Base-by-base conservation (phyloP, 78 protist genomes). In the Creolimax fragrantissima region DNA sequence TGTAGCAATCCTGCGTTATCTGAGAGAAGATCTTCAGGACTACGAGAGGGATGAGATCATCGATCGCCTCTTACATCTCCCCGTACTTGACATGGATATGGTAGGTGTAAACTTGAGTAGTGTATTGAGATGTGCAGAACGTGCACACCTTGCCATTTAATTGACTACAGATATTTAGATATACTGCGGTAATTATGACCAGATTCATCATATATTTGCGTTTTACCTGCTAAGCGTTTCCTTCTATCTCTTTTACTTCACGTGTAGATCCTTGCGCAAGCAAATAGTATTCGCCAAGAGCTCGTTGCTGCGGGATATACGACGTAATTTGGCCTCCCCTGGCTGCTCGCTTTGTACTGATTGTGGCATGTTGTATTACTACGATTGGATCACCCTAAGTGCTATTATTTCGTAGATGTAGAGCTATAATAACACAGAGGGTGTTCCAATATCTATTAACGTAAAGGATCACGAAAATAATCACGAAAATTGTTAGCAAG, bases 51-150 rank as follows among this genome's bases (percentile, higher is more conserved):
- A 36, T 32, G 42, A 5, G 32, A 32, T 86, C 45, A 5, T 36
- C 58, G 24, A 42, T 45, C 37, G 32, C 90, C 90, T 86, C 44
- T 4, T 6, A 4, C 42, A 86, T 5, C 90, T 42, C 42, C 90
- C 90, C 44, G 45, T 32, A 32, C 5, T 86, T 7, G 90, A 86
- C 90, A 42, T 86, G 17, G 90, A 86, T 45, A 83, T 35, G 86
- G 86, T 83, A 41, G 35, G 86, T 83, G 86, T 5, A 41, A 39
- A 41, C 37, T 36, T 83, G 86, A 6, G 35, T 36, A 24, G 86
- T 36, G 86, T 6, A 41, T 6, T 6, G 86, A 24, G 41, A 41
- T 36, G 86, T 6, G 86, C 39, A 17, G 74, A 17, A 17, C 39
- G 74, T 11, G 74, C 17, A 58, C 74, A 58, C 74, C 11, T 58